These are phyloP conservation scores for Hyaloscypha bicolor DNA, from an alignment of 495 filamentous ascomycete genomes.

Conservation along the genomic window DNA sequence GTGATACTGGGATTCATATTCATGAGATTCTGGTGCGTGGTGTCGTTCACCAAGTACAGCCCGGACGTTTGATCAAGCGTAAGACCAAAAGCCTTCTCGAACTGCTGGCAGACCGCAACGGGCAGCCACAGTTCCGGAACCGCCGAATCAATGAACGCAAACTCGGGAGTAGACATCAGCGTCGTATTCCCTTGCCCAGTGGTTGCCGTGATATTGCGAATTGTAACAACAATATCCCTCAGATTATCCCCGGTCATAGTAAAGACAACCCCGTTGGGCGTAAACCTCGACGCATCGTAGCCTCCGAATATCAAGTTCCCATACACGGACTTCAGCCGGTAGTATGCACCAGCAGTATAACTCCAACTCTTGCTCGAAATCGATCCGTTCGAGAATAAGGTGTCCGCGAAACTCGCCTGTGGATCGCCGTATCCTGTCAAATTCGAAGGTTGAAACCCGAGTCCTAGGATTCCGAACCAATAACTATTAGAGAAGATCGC, in stretches of 20 bases:
- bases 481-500: slow-evolving; percentile 37
- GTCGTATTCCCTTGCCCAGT: slow-evolving; percentile 28
- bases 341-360: slow-evolving; percentile 59
- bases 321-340: slow-evolving; percentile 50
- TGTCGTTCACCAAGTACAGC: slow-evolving; percentile 53
- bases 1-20: slow-evolving; percentile 52
- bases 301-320: slow-evolving; percentile 60
- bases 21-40: slow-evolving; percentile 44
- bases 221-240: slow-evolving; percentile 50
- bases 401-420: slow-evolving; percentile 50
- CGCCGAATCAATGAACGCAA: slow-evolving; percentile 55
- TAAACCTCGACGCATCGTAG: slow-evolving; percentile 54
- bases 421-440: slow-evolving; percentile 31
- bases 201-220: slow-evolving; percentile 47
- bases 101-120: slow-evolving; percentile 50
- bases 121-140: slow-evolving; percentile 60
- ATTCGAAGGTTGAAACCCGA: slow-evolving; percentile 35
- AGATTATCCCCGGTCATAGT: slow-evolving; percentile 49
- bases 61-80: slow-evolving; percentile 44
- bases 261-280: slow-evolving; percentile 49
- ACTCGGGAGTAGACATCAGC: slow-evolving; percentile 39
- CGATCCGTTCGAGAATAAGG: slow-evolving; percentile 45
- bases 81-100: slow-evolving; percentile 55
- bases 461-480: slow-evolving; percentile 27
- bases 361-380: slow-evolving; percentile 56